Base-by-base conservation (phyloP, 441 rosid species). In the Populus hybrid region DNA sequence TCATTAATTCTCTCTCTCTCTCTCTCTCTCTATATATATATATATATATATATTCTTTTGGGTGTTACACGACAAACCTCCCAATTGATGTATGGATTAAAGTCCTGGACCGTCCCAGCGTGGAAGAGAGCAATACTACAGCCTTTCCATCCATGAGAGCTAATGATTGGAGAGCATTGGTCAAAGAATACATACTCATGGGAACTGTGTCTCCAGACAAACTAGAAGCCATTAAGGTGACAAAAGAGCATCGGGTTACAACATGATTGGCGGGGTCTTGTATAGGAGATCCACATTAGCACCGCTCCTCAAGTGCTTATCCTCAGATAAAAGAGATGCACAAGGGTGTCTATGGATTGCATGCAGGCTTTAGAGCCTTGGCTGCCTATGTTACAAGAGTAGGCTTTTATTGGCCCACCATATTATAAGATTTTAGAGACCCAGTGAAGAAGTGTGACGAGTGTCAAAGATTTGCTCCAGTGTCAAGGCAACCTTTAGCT, bases 71-170 rank as follows among this genome's bases (percentile, higher is more conserved):
- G 28, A 26, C 28, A 11, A 1, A 21, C 2, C 26, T 65, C 2
- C 19, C 19, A 0, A 61, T 8, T 21, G 34, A 65, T 6, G 69
- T 65, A 10, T 11, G 9, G 32, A 65, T 65, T n/a, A 8, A 9
- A 65, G 32, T n/a, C 1, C 0, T 26, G 6, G 14, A 65, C 16
- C 0, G 0, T 11, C 34, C 30, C 0, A 8, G 0, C 1, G 0
- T 7, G 12, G 35, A 24, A 65, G 3, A 24, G 16, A 65, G 11
- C 6, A 8, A 0, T 40, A 10, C 14, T 40, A 40, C 1, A 40
- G 0, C 50, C 3, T 40, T 10, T 40, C 50, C 0, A 40, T 0
- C 0, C 3, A 40, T 40, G 3, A 40, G 14, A 40, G 14, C 1
- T 40, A 40, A 40, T 10, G 50, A 40, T 40, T 40, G 50, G 14